These are phyloP conservation scores for Pythium grandisporangium DNA, from an alignment of 352 stramenopile species.

Conservation along the genomic window DNA sequence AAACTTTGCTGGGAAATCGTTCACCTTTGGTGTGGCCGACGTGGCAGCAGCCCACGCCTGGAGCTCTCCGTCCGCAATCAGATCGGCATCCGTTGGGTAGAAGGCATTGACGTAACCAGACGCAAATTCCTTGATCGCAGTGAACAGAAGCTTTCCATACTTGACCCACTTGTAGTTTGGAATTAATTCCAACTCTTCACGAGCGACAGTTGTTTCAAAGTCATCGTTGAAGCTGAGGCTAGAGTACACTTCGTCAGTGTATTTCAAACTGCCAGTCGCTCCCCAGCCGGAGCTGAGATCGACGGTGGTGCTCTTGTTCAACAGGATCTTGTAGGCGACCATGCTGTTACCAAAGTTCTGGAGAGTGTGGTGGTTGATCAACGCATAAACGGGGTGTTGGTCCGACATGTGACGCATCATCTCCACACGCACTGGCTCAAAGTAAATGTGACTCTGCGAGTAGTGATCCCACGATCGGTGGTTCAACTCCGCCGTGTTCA, in stretches of 20 bases:
- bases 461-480: constrained; percentile 23
- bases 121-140: constrained; percentile 17
- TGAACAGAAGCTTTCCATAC: background rate
- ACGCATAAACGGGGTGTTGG: background rate
- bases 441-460: constrained; percentile 1
- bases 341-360: too few relatives aligned
- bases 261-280: constrained; percentile 18
- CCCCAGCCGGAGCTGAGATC: constrained; percentile 27
- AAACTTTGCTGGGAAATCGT: constrained; percentile 17
- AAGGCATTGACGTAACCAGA: constrained; percentile 16
- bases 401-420: background rate
- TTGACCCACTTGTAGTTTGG: background rate
- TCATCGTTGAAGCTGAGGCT: constrained; percentile 23
- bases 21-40: constrained; percentile 11
- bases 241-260: constrained; percentile 18
- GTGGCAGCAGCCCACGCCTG: constrained; percentile 18
- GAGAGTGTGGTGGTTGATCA: background rate
- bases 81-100: constrained; percentile 9
- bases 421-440: background rate
- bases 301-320: constrained; percentile 16
- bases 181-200: background rate
- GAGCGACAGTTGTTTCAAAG: background rate
- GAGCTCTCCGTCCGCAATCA: constrained; percentile 17
- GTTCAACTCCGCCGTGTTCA: constrained; percentile 22
- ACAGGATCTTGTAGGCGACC: constrained; percentile 13